Evolutionary conservation across 345 rosid species (phyloP).

Genomic region (Arabis hirsuta): DNA sequence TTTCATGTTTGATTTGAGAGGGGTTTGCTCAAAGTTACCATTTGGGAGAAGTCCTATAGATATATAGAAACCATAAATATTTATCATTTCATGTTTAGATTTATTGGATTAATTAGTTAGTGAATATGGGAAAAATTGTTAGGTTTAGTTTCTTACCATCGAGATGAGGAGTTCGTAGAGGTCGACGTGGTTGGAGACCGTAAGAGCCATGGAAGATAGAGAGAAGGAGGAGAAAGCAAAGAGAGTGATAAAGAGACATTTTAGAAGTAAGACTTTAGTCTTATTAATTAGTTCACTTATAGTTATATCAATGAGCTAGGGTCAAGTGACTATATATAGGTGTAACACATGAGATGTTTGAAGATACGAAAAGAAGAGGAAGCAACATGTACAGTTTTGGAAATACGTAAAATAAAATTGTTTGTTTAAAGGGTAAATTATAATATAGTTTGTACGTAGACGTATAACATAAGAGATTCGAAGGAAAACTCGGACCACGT

Average conservation of each 20-base stretch:
- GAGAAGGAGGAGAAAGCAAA: conserved; percentile 38
- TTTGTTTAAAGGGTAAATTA: background rate
- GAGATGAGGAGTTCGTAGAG: conserved; percentile 41
- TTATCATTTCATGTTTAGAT: background rate
- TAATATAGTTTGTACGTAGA: background rate
- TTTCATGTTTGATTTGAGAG: conserved; percentile 61
- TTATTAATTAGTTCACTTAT: conserved; percentile 19
- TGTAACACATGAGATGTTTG: background rate
- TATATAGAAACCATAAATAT: background rate
- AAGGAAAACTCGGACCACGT: conserved; percentile 33
- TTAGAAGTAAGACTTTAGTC: background rate
- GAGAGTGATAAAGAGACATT: conserved; percentile 42
- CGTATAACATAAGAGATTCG: conserved; percentile 19
- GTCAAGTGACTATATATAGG: conserved; percentile 31
- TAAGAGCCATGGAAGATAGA: conserved; percentile 36
- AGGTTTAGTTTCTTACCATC: conserved; percentile 32
- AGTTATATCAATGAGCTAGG: conserved; percentile 10
- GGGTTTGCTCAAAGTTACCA: conserved; percentile 72
- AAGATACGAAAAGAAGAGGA: conserved; percentile 11
- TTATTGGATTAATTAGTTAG: background rate
- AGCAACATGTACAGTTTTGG: conserved; percentile 16
- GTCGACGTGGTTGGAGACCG: conserved; percentile 25
- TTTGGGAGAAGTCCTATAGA: conserved; percentile 61
- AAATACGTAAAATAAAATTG: background rate
- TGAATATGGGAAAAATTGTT: background rate